phyloP scores from a whole-genome alignment of 768 basidiomycete genomes.

The Lentinula guzmanii region DNA sequence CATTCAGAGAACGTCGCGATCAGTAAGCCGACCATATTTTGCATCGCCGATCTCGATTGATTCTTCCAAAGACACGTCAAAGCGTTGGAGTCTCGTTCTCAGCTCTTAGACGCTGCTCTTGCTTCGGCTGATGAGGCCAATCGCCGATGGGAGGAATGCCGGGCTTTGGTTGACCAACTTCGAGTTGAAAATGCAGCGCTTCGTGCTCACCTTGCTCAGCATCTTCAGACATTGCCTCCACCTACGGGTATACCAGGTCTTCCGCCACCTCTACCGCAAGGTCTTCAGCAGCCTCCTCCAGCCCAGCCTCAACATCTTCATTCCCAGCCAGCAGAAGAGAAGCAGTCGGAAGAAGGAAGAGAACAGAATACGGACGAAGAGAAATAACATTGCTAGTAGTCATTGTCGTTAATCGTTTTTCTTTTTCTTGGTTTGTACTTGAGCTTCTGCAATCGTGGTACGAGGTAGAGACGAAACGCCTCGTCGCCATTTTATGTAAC shows the following conservation, averaged over 20 bases:
- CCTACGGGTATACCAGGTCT: conserved; percentile 9
- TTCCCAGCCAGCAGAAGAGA: not conserved
- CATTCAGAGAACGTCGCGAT: conserved; percentile 86
- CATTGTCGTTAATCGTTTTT: not conserved
- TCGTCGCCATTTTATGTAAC: conserved; percentile 2
- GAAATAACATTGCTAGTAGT: not conserved
- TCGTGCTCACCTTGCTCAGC: conserved; percentile 56
- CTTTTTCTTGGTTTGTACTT: not conserved
- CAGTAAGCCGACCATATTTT: conserved; percentile 48
- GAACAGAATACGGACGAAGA: not conserved
- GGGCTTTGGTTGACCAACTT: conserved; percentile 83
- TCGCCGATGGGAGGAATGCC: conserved; percentile 85
- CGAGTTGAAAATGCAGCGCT: conserved; percentile 79
- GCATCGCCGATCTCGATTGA: conserved; percentile 9
- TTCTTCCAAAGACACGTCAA: conserved; percentile 65
- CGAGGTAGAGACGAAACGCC: not conserved
- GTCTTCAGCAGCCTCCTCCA: not conserved
- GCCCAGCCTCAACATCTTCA: not conserved
- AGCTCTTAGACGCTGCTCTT: conserved; percentile 79
- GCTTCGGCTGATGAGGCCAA: conserved; percentile 86
- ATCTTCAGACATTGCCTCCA: conserved; percentile 36
- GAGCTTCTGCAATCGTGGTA: not conserved
- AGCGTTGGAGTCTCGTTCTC: conserved; percentile 79
- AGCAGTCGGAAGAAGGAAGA: not conserved
- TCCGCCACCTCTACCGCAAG: conserved; percentile 4